Evolutionary conservation across 805 yeast species (phyloP).

Genomic region (Lipomyces lipofer): DNA sequence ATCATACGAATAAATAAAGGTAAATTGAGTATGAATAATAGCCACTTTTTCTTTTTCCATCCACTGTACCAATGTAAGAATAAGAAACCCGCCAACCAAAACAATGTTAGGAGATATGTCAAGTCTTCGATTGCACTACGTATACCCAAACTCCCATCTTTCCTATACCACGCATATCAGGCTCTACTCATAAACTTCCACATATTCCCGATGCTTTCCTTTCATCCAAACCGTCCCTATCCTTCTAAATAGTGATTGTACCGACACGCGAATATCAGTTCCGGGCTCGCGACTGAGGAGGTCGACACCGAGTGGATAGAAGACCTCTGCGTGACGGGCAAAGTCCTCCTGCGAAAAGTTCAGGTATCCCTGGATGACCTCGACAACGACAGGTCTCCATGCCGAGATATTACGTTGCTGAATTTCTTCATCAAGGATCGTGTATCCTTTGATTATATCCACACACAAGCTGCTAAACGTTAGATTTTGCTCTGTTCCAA

Average conservation of each 20-base stretch:
- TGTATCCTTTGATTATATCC: constrained; percentile 67
- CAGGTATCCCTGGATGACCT: constrained; percentile 77
- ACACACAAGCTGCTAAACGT: constrained; percentile 57
- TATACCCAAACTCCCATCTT: background rate
- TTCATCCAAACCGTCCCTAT: constrained; percentile 53
- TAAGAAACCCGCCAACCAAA: no score
- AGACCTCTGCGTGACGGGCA: constrained; percentile 33
- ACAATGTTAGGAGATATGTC: no score
- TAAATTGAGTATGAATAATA: no score
- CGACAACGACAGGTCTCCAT: constrained; percentile 91
- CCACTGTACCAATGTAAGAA: no score
- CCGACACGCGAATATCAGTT: constrained; percentile 40
- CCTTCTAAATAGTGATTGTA: constrained; percentile 42
- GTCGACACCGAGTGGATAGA: constrained; percentile 39
- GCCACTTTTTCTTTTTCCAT: no score
- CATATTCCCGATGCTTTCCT: constrained; percentile 18
- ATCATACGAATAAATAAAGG: no score
- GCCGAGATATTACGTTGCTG: constrained; percentile 77
- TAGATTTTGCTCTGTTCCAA: background rate
- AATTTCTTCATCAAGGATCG: constrained; percentile 65
- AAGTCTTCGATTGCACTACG: background rate
- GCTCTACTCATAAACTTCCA: background rate
- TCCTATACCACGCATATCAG: background rate
- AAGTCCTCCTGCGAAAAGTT: constrained; percentile 63
- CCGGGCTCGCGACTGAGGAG: constrained; percentile 42